Percentiles rank a stretch among this genome's conserved stretches.
These are phyloP conservation scores for Carallia brachiata DNA, from an alignment of 345 rosid species.

Conservation along the genomic window DNA sequence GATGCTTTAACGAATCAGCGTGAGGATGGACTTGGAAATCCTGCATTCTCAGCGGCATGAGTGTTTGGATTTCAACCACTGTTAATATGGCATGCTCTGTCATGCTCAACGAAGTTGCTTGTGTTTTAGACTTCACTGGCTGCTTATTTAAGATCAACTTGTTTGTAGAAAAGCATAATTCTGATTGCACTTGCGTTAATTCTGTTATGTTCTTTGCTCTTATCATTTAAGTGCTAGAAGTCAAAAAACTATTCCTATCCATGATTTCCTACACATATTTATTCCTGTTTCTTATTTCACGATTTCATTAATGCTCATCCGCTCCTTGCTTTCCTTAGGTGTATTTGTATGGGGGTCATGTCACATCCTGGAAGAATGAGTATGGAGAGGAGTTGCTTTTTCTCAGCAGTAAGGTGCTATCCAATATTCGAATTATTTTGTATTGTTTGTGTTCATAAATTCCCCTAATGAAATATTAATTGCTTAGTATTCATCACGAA, in stretches of 20 bases:
- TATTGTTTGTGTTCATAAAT: background rate
- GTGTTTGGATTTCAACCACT: no score
- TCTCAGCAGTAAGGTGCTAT: slow-evolving; percentile 68
- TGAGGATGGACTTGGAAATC: no score
- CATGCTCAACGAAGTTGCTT: no score
- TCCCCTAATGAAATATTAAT: background rate
- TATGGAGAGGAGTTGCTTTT: slow-evolving; percentile 80
- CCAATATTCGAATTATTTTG: background rate
- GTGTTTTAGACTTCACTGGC: no score
- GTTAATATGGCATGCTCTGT: no score
- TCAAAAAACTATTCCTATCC: background rate
- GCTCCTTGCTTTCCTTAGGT: slow-evolving; percentile 41
- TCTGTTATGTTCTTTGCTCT: background rate
- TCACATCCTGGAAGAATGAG: slow-evolving; percentile 97
- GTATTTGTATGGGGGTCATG: slow-evolving; percentile 84
- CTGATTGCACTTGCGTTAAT: background rate
- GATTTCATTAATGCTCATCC: background rate
- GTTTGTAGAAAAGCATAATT: no score
- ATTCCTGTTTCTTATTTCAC: background rate
- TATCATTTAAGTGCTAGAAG: background rate
- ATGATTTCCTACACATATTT: background rate
- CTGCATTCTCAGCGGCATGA: no score
- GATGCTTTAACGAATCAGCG: no score
- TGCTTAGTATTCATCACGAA: background rate
- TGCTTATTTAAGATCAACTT: no score